A percentile compares a stretch with the other conserved stretches of the same genome.
Evolutionary conservation across 805 yeast genomes (phyloP).

Genomic region (Yamadazyma insecticola): DNA sequence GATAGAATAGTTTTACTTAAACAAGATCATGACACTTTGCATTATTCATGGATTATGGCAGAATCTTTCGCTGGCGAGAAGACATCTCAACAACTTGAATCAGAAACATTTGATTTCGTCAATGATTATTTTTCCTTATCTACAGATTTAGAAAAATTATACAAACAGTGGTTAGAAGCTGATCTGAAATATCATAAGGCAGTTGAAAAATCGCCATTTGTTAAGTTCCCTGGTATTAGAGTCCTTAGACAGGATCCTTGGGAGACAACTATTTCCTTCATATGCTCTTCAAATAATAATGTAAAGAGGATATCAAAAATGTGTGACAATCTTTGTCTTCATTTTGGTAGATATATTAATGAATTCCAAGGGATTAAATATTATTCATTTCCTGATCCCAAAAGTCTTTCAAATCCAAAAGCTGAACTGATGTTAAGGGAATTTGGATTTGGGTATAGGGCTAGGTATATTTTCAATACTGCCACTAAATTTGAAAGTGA

Average conservation of each 20-base stretch:
- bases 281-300: conserved; percentile 94
- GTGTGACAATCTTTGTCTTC: conserved; percentile 73
- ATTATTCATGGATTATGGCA: conserved; percentile 43
- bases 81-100: conserved; percentile 5
- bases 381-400: conserved; percentile 73
- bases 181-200: conserved; percentile 46
- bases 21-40: conserved; percentile 50
- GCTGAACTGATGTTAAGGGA: conserved; percentile 42
- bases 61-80: conserved; percentile 5
- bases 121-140: conserved; percentile 68
- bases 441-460: conserved; percentile 84
- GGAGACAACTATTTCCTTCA: conserved; percentile 88
- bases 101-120: conserved; percentile 42
- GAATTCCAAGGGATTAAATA: conserved; percentile 50
- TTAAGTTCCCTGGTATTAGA: conserved; percentile 62
- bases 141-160: conserved; percentile 49
- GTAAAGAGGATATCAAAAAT: conserved; percentile 88
- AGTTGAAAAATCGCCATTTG: conserved; percentile 28
- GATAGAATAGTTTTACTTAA: conserved; percentile 60
- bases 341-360: conserved; percentile 62
- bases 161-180: conserved; percentile 54
- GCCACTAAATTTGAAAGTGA: conserved; percentile 53
- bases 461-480: conserved; percentile 78
- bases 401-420: conserved; percentile 31
- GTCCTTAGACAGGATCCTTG: conserved; percentile 93